Conservation (phyloP, 495 filamentous ascomycete genomes). For the Xanthoparmelia taractica region DNA sequence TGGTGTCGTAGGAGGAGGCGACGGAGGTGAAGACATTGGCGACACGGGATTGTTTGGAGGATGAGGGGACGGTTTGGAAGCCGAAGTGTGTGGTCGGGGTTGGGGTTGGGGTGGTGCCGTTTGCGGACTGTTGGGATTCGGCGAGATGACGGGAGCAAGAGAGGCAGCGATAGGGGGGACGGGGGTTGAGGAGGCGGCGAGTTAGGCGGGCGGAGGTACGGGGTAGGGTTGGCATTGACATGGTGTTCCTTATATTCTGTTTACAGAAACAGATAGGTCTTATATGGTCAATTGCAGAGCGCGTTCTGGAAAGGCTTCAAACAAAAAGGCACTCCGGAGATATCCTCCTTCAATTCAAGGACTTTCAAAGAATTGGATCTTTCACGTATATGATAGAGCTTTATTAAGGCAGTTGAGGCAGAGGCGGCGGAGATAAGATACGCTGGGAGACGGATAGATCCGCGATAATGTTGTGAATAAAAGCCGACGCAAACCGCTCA, state of each 20-base stretch:
- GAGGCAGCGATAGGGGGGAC: conserved; percentile 44
- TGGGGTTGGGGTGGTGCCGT: conserved; percentile 34
- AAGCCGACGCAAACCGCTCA: neutral
- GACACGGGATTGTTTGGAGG: conserved; percentile 73
- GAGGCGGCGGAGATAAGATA: no score
- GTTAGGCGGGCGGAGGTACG: neutral
- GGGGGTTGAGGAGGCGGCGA: conserved; percentile 3
- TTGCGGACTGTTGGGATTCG: conserved; percentile 32
- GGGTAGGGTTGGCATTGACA: neutral
- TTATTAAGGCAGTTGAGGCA: no score
- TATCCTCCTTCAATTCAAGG: no score
- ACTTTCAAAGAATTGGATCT: no score
- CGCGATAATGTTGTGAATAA: neutral
- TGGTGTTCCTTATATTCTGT: no score
- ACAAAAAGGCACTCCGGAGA: no score
- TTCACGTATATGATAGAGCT: no score
- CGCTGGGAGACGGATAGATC: neutral
- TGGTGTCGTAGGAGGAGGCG: conserved; percentile 81
- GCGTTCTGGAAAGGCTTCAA: no score
- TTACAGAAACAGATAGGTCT: no score
- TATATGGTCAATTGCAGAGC: no score
- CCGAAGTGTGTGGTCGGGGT: conserved; percentile 80
- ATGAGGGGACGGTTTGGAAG: conserved; percentile 77
- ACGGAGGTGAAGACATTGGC: conserved; percentile 92
- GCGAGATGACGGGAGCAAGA: conserved; percentile 42